Conservation (phyloP, 2,329 filamentous ascomycete species). For the Penicillium frequentans region DNA sequence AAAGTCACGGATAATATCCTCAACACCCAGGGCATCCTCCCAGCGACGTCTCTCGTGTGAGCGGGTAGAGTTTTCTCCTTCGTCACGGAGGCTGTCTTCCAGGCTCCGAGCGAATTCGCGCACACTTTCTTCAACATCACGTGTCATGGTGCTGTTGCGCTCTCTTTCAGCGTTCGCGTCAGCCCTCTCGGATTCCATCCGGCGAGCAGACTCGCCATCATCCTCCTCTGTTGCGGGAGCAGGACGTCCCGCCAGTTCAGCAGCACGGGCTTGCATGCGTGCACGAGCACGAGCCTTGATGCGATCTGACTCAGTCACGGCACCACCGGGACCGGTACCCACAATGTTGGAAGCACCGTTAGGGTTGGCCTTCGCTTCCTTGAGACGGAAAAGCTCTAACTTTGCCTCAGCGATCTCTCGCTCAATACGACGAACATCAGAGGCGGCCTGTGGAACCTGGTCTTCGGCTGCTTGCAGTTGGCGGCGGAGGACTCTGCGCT, state of each 20-base stretch:
- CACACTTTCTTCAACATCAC: constrained; percentile 94
- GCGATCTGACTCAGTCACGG: constrained; percentile 88
- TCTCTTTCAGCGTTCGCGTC: constrained; percentile 82
- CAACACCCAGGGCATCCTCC: constrained; percentile 94
- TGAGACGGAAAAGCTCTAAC: constrained; percentile 88
- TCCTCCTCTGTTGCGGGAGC: constrained; percentile 66
- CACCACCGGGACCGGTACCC: constrained; percentile 87
- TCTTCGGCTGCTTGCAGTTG: constrained; percentile 88
- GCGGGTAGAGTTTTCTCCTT: constrained; percentile 68
- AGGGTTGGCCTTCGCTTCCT: constrained; percentile 89
- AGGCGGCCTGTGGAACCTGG: constrained; percentile 86
- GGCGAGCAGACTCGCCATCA: constrained; percentile 74
- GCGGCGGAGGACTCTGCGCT: constrained; percentile 79
- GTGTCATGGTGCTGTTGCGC: constrained; percentile 93
- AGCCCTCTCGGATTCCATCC: constrained; percentile 84
- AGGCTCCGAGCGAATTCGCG: constrained; percentile 81
- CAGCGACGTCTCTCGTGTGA: constrained; percentile 91
- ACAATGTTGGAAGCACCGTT: constrained; percentile 77
- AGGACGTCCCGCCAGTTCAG: constrained; percentile 85
- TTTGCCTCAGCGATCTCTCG: constrained; percentile 89
- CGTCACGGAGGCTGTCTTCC: constrained; percentile 84
- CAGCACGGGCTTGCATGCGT: constrained; percentile 98
- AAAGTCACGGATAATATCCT: constrained; percentile 95
- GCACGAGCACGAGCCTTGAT: constrained; percentile 93
- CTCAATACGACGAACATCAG: constrained; percentile 85